Evolutionary conservation across 306 rosid genomes (phyloP).

Genomic region (Quercus dentata): DNA sequence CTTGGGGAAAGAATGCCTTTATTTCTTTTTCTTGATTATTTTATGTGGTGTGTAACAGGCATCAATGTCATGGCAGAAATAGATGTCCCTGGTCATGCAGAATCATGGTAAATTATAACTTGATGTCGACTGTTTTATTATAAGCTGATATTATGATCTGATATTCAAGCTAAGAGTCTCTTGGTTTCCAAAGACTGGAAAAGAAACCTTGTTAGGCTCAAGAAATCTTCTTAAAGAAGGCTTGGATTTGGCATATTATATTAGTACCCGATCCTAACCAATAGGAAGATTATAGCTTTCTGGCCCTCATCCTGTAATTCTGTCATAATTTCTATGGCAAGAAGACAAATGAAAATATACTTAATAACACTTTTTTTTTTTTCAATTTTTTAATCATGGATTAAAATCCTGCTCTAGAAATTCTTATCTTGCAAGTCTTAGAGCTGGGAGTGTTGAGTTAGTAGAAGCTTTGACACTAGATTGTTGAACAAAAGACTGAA

Average conservation of each 20-base stretch:
- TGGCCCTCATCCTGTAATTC: not conserved
- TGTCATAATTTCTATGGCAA: slow-evolving; percentile 9
- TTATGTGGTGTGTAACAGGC: slow-evolving; percentile 50
- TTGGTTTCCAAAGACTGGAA: not conserved
- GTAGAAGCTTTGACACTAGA: no score
- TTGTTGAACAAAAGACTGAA: no score
- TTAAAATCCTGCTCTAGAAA: not conserved
- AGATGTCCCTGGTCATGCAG: slow-evolving; percentile 95
- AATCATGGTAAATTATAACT: slow-evolving; percentile 67
- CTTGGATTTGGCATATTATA: not conserved
- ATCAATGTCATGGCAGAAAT: slow-evolving; percentile 92
- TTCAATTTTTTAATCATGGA: slow-evolving; percentile 1
- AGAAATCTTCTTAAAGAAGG: slow-evolving; percentile 1
- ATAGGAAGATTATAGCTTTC: not conserved
- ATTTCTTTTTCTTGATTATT: slow-evolving; percentile 14
- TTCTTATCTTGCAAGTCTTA: no score
- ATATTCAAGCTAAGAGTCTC: not conserved
- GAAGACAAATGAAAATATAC: not conserved
- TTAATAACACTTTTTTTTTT: not conserved
- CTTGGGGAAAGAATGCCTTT: not conserved
- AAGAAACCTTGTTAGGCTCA: not conserved
- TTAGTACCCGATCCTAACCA: not conserved
- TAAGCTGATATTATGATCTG: not conserved
- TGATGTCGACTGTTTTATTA: slow-evolving; percentile 7
- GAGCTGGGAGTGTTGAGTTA: no score